Evolutionary conservation across 345 rosid genomes (phyloP).

Genomic region (Dimocarpus longan): DNA sequence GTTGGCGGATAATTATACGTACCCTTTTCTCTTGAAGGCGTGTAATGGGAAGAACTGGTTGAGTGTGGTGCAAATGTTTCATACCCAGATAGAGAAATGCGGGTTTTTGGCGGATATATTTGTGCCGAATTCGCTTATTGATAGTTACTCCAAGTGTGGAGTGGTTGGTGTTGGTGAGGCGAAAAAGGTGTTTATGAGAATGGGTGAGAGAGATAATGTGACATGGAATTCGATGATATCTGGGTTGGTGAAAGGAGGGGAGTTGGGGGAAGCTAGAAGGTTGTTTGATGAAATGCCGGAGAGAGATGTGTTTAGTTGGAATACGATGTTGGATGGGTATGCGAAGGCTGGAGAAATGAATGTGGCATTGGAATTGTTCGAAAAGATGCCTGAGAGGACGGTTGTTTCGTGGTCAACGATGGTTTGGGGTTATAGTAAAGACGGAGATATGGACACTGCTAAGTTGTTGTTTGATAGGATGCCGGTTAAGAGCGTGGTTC

Average conservation of each 20-base stretch:
- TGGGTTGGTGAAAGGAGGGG: constrained; percentile 61
- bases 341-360: constrained; percentile 68
- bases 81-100: constrained; percentile 61
- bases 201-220: constrained; percentile 67
- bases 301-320: constrained; percentile 81
- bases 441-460: constrained; percentile 89
- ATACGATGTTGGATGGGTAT: constrained; percentile 78
- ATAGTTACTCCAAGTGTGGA: constrained; percentile 78
- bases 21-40: constrained; percentile 80
- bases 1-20: constrained; percentile 72
- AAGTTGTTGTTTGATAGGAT: constrained; percentile 73
- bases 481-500: constrained; percentile 72
- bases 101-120: constrained; percentile 73
- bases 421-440: constrained; percentile 70
- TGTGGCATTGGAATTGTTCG: constrained; percentile 65
- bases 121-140: constrained; percentile 85
- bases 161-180: constrained; percentile 60
- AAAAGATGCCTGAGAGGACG: constrained; percentile 73
- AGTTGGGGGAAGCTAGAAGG: constrained; percentile 51
- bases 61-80: constrained; percentile 68
- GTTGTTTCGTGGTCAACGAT: constrained; percentile 90
- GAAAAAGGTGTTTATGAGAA: constrained; percentile 53
- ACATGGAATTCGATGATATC: constrained; percentile 83
- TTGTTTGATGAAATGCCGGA: constrained; percentile 82
- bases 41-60: constrained; percentile 55